Evolutionary conservation across 306 rosid species (phyloP).

Genomic region (Gastrolobium bilobum): DNA sequence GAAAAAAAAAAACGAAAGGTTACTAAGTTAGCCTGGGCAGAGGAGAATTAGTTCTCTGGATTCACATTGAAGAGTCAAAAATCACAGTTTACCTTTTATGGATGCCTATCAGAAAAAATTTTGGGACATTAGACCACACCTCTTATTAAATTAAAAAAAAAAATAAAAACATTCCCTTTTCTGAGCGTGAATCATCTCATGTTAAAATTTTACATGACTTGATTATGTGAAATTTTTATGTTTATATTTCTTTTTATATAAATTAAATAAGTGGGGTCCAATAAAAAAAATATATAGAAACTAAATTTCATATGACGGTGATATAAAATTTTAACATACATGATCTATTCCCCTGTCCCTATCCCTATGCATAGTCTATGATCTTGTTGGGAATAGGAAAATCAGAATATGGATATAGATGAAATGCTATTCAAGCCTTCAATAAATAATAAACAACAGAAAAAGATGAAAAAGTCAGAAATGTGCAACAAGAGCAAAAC

Average conservation of each 20-base stretch:
- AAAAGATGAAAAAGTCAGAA: conserved; percentile 22
- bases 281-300: too few species aligned
- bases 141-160: not conserved
- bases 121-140: conserved; percentile 23
- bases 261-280: too few species aligned
- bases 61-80: conserved; percentile 56
- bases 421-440: conserved; percentile 12
- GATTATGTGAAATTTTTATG: too few species aligned
- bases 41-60: conserved; percentile 26
- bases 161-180: conserved; percentile 18
- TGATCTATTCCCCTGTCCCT: not conserved
- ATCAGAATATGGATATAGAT: conserved; percentile 23
- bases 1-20: not conserved
- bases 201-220: too few species aligned
- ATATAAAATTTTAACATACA: too few species aligned
- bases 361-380: conserved; percentile 42
- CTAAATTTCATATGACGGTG: too few species aligned
- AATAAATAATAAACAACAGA: not conserved
- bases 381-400: conserved; percentile 23
- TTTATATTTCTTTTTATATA: too few species aligned
- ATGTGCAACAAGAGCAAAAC: not conserved
- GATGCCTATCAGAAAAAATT: conserved; percentile 49
- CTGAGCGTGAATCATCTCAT: too few species aligned
- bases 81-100: conserved; percentile 46
- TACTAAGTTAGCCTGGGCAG: conserved; percentile 7